Percentiles rank a stretch among this genome's conserved stretches.
Evolutionary conservation across 1,284 basidiomycete genomes (phyloP).

Genomic region (Sporisorium graminicola): DNA sequence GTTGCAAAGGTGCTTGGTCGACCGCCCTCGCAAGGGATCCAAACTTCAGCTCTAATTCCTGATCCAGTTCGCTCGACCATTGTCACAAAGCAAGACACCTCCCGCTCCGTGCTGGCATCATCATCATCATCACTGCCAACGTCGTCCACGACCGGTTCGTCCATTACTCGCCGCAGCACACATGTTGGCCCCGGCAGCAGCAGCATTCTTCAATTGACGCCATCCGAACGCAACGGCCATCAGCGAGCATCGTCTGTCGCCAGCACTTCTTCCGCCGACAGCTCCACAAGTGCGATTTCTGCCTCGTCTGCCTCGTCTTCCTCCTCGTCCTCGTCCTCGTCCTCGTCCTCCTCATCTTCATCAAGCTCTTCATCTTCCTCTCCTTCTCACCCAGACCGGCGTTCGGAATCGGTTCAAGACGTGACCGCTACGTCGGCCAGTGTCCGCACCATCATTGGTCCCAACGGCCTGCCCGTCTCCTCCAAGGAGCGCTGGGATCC

Average conservation of each 20-base stretch:
- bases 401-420: constrained; percentile 39
- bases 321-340: constrained; percentile 16
- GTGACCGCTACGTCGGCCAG: constrained; percentile 32
- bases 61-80: not conserved
- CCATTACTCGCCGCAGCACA: not conserved
- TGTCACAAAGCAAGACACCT: not conserved
- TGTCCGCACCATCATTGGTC: constrained; percentile 29
- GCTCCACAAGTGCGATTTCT: constrained; percentile 5
- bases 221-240: constrained; percentile 2
- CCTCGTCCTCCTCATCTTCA: constrained; percentile 4
- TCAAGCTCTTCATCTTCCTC: constrained; percentile 13
- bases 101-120: not conserved
- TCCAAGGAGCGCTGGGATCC: constrained; percentile 47
- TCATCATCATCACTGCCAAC: not conserved
- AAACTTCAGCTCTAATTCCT: not conserved
- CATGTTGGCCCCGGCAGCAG: not conserved
- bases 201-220: not conserved
- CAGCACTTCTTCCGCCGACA: constrained; percentile 16
- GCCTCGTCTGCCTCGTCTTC: constrained; percentile 6
- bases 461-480: constrained; percentile 32
- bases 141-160: not conserved
- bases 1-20: constrained; percentile 17
- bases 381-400: constrained; percentile 13
- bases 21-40: not conserved
- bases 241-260: constrained; percentile 11